phyloP scores from a whole-genome alignment of 1,284 basidiomycete species.

The Trichosporon sp. region DNA sequence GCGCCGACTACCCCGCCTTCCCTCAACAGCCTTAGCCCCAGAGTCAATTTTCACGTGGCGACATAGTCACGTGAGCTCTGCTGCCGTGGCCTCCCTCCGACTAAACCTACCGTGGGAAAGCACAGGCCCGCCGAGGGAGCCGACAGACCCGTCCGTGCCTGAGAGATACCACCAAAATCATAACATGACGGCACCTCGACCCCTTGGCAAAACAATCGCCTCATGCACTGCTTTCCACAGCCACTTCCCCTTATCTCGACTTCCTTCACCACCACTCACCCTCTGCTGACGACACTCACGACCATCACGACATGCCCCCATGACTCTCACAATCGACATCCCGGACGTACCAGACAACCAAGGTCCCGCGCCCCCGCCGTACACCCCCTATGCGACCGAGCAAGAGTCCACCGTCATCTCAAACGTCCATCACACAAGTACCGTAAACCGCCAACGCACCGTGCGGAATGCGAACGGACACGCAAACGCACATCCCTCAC shows the following conservation, averaged over 20 bases:
- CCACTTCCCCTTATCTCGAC: background rate
- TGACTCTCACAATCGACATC: constrained; percentile 3
- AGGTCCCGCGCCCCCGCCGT: background rate
- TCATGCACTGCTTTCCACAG: background rate
- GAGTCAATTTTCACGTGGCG: too few species aligned
- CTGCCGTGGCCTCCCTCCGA: too few species aligned
- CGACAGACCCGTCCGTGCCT: background rate
- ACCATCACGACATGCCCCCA: background rate
- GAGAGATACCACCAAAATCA: background rate
- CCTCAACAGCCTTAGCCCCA: too few species aligned
- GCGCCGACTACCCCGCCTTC: background rate
- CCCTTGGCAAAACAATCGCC: background rate
- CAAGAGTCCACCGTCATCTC: background rate
- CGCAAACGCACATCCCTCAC: background rate
- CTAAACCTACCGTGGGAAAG: background rate
- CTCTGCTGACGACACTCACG: background rate
- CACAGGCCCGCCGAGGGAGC: background rate
- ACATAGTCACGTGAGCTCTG: too few species aligned
- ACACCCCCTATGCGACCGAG: background rate
- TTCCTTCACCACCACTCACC: background rate
- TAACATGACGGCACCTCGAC: too few species aligned
- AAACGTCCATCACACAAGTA: background rate
- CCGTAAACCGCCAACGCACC: background rate
- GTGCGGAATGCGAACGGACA: background rate
- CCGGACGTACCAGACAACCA: background rate